Base-by-base conservation (phyloP, 2,329 filamentous ascomycete genomes). In the Tothia fuscella region DNA sequence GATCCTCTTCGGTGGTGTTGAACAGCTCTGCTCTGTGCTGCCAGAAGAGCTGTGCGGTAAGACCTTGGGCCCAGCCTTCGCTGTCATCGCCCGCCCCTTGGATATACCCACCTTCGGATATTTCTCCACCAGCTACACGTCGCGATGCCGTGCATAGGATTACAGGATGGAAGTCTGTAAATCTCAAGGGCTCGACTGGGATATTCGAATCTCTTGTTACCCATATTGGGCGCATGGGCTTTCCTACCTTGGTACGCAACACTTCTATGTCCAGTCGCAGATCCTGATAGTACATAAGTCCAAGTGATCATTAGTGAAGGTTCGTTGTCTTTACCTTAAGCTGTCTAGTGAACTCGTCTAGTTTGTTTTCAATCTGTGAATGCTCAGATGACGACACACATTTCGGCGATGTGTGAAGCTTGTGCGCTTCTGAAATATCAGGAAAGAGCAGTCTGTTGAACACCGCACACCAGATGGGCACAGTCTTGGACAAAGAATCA, bases 21-120 rank as follows among this genome's bases (percentile, higher is more conserved):
- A 93, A 64, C 9, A 96, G 64, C 5, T 55, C 29, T 0, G 73
- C 64, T 31, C 64, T 66, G 50, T 94, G 68, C 2, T 60, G 60
- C 91, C 91, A 98, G 61, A 94, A 98, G 0, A 89, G 48, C 0
- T 65, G 57, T 0, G 89, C 76, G 1, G 83, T 91, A 13, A 96
- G 71, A 0, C 85, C 86, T 20, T 74, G 65, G 1, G 87, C 81
- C 91, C 91, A 98, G 50, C 84, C 85, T 66, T 98, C 91, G 10
- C 82, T 85, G 57, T 98, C 91, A 59, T 98, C 91, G 2, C 82
- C 91, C 1, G 89, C 89, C 38, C 91, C 91, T 61, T 96, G 91
- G 45, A 98, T 81, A 55, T 98, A 98, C 5, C 78, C 79, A 3
- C 72, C 74, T 54, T 81, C 78, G 21, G 75, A 75, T 50, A 74